phyloP scores from a whole-genome alignment of 441 rosid genomes.

The Populus tomentosa region DNA sequence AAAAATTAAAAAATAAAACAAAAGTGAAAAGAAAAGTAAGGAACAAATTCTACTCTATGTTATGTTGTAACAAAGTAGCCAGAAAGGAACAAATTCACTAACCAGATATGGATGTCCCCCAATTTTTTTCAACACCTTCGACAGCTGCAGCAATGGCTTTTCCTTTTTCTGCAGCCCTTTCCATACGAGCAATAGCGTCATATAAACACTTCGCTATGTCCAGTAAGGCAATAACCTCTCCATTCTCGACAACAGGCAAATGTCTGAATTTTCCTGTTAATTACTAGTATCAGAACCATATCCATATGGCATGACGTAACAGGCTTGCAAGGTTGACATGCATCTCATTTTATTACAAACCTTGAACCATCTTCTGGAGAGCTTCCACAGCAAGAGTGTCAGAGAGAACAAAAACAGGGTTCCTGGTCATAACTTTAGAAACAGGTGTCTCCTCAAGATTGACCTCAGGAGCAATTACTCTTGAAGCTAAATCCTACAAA shows the following conservation, averaged over 20 bases:
- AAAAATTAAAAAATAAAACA: slow-evolving; percentile 8
- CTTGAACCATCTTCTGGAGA: slow-evolving; percentile 96
- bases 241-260: slow-evolving; percentile 97
- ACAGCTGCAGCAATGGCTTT: slow-evolving; percentile 99
- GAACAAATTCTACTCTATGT: neutral
- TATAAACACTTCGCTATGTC: slow-evolving; percentile 94
- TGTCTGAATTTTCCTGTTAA: slow-evolving; percentile 90
- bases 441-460: slow-evolving; percentile 80
- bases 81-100: slow-evolving; percentile 20
- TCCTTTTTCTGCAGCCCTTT: slow-evolving; percentile 97
- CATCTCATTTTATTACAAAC: slow-evolving; percentile 36
- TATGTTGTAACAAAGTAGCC: neutral
- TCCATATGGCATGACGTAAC: neutral
- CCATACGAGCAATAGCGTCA: slow-evolving; percentile 99
- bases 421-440: slow-evolving; percentile 94
- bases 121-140: slow-evolving; percentile 92
- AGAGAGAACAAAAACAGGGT: slow-evolving; percentile 87
- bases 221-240: slow-evolving; percentile 93
- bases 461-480: slow-evolving; percentile 77
- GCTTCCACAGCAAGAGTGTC: slow-evolving; percentile 98
- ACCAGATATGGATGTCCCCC: slow-evolving; percentile 85
- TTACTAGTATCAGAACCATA: slow-evolving; percentile 11
- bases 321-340: neutral
- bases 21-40: neutral
- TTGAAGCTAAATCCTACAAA: slow-evolving; percentile 73